phyloP scores from a whole-genome alignment of 768 basidiomycete species.

The Rhodotorula diobovata region DNA sequence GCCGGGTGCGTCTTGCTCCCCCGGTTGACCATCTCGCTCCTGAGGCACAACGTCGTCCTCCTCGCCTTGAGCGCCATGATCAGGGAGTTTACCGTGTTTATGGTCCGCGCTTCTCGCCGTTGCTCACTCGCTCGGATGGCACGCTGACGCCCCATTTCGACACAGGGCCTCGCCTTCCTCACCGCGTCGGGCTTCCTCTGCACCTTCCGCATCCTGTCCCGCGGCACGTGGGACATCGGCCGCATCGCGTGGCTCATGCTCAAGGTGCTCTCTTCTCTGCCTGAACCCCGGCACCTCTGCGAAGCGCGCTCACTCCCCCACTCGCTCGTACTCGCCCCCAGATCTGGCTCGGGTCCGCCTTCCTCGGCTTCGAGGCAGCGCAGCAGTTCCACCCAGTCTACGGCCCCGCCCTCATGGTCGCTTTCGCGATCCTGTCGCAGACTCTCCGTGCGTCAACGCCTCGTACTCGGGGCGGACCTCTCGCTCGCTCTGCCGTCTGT shows the following conservation, averaged over 20 bases:
- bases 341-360: constrained; percentile 34
- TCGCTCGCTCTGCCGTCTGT: neutral
- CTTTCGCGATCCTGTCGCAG: constrained; percentile 20
- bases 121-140: neutral
- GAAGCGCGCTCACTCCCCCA: no score
- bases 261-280: neutral
- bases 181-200: constrained; percentile 31
- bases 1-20: constrained; percentile 76
- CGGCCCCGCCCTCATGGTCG: constrained; percentile 37
- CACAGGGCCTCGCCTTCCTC: constrained; percentile 14
- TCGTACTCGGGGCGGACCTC: no score
- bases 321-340: neutral
- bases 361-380: constrained; percentile 39
- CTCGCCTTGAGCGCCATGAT: constrained; percentile 34
- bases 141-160: no score
- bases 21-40: constrained; percentile 49
- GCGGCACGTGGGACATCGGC: constrained; percentile 3
- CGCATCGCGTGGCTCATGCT: constrained; percentile 19
- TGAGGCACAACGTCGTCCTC: constrained; percentile 37
- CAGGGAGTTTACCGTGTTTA: constrained; percentile 22
- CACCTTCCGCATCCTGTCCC: constrained; percentile 21
- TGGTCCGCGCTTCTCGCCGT: constrained; percentile 4
- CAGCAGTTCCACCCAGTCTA: constrained; percentile 34
- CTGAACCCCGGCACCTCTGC: neutral
- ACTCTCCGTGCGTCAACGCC: constrained; percentile 17